Conservation (phyloP, 2,329 filamentous ascomycete genomes). For the Didymella sp. region DNA sequence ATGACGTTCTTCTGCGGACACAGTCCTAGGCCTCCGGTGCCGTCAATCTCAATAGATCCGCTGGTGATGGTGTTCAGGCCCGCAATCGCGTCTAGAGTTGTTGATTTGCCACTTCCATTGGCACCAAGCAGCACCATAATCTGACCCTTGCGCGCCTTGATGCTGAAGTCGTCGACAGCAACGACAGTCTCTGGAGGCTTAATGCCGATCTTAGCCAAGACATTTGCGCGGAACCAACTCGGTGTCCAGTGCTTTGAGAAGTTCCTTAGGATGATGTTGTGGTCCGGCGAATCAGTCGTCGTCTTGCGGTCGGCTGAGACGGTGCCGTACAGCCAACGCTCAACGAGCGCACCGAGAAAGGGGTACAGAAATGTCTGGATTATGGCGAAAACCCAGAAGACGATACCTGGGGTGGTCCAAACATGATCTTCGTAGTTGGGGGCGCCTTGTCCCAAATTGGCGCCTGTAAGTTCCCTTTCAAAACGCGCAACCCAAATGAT, state of each 20-base stretch:
- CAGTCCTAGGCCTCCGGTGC: constrained; percentile 79
- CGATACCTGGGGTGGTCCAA: constrained; percentile 75
- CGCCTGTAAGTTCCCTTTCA: constrained; percentile 66
- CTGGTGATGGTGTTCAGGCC: constrained; percentile 79
- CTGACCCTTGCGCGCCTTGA: constrained; percentile 77
- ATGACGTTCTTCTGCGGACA: constrained; percentile 94
- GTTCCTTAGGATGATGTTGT: constrained; percentile 72
- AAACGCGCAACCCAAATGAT: constrained; percentile 78
- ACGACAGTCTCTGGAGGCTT: constrained; percentile 68
- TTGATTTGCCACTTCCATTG: constrained; percentile 90
- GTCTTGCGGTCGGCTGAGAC: constrained; percentile 62
- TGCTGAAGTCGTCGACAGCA: constrained; percentile 77
- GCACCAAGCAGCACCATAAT: constrained; percentile 87
- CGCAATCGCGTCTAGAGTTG: constrained; percentile 85
- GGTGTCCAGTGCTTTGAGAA: constrained; percentile 83
- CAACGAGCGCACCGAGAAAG: constrained; percentile 74
- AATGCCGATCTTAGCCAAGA: constrained; percentile 57
- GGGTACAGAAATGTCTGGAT: constrained; percentile 82
- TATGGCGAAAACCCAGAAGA: constrained; percentile 77
- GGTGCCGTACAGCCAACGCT: constrained; percentile 77
- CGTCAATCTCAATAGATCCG: constrained; percentile 79
- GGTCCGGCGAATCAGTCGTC: constrained; percentile 42
- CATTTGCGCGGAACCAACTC: constrained; percentile 62
- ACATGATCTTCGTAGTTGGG: constrained; percentile 55
- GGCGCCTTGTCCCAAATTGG: constrained; percentile 67